A percentile compares a stretch with the other conserved stretches of the same genome.
These are phyloP conservation scores for Metschnikowia picachoensis DNA, from an alignment of 805 yeast species.

Conservation along the genomic window DNA sequence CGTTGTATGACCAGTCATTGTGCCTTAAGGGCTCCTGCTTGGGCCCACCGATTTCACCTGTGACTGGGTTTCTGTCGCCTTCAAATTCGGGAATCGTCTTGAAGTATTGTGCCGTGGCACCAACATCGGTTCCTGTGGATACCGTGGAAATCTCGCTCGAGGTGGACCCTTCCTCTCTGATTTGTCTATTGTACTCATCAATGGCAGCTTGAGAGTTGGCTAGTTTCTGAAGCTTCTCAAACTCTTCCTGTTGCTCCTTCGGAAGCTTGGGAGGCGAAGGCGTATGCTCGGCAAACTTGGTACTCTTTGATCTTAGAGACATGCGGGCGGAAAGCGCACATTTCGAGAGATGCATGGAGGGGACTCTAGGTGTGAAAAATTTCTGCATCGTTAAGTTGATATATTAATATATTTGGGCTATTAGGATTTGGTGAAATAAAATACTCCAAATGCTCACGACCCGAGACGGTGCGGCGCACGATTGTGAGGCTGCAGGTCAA, in stretches of 20 bases:
- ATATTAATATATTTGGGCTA: no score
- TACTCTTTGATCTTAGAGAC: slow-evolving; percentile 6
- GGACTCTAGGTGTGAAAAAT: neutral
- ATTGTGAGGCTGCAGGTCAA: neutral
- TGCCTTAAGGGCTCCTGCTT: slow-evolving; percentile 93
- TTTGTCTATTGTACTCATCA: slow-evolving; percentile 60
- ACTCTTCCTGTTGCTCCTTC: slow-evolving; percentile 82
- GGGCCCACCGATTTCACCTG: slow-evolving; percentile 97
- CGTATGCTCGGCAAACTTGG: slow-evolving; percentile 24
- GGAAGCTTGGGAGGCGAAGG: slow-evolving; percentile 69
- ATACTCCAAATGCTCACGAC: neutral
- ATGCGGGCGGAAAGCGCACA: neutral
- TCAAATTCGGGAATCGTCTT: slow-evolving; percentile 91
- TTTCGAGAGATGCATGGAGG: neutral
- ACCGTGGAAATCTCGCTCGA: slow-evolving; percentile 20
- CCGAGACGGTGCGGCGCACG: neutral
- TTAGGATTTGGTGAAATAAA: no score
- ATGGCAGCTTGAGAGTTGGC: slow-evolving; percentile 79
- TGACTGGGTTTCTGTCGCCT: slow-evolving; percentile 87
- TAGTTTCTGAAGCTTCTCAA: slow-evolving; percentile 75
- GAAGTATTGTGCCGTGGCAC: slow-evolving; percentile 65
- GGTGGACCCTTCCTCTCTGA: slow-evolving; percentile 22
- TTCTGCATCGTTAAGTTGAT: neutral
- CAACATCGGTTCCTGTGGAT: slow-evolving; percentile 48
- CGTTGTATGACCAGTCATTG: slow-evolving; percentile 87